A percentile compares a stretch with the other conserved stretches of the same genome.
Evolutionary conservation across 306 rosid species (phyloP).

Genomic region (Glycine tomentella): DNA sequence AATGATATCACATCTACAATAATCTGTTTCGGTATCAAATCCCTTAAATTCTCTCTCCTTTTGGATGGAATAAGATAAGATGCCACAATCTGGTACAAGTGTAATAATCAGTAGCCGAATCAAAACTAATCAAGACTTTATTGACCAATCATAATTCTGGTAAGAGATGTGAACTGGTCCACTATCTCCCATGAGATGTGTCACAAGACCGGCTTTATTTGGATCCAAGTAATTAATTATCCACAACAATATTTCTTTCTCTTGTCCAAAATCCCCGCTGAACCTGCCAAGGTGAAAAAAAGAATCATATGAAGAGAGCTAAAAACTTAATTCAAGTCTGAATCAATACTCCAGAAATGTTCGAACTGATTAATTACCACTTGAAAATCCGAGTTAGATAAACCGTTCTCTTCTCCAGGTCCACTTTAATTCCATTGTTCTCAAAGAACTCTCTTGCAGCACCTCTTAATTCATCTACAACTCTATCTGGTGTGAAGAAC

Average conservation of each 20-base stretch:
- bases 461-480: constrained; percentile 76
- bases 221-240: constrained; percentile 73
- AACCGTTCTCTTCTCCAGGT: constrained; percentile 87
- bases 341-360: constrained; percentile 1
- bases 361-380: constrained; percentile 57
- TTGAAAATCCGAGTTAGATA: constrained; percentile 71
- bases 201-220: constrained; percentile 85
- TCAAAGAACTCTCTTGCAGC: constrained; percentile 86
- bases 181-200: constrained; percentile 80
- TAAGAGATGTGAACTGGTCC: constrained; percentile 72
- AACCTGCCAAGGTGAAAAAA: constrained; percentile 62
- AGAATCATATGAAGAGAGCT: constrained; percentile 1
- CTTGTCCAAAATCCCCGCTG: constrained; percentile 77
- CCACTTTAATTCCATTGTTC: constrained; percentile 75
- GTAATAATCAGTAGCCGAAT: constrained; percentile 33
- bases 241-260: constrained; percentile 78
- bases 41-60: constrained; percentile 29
- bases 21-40: constrained; percentile 13
- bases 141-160: constrained; percentile 76
- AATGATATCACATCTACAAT: not conserved
- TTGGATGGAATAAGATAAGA: constrained; percentile 41
- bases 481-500: constrained; percentile 76
- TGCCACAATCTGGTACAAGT: constrained; percentile 24
- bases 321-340: constrained; percentile 12
- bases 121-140: constrained; percentile 60